phyloP scores from a whole-genome alignment of 2,329 filamentous ascomycete species.

The Aspergillus sp. region DNA sequence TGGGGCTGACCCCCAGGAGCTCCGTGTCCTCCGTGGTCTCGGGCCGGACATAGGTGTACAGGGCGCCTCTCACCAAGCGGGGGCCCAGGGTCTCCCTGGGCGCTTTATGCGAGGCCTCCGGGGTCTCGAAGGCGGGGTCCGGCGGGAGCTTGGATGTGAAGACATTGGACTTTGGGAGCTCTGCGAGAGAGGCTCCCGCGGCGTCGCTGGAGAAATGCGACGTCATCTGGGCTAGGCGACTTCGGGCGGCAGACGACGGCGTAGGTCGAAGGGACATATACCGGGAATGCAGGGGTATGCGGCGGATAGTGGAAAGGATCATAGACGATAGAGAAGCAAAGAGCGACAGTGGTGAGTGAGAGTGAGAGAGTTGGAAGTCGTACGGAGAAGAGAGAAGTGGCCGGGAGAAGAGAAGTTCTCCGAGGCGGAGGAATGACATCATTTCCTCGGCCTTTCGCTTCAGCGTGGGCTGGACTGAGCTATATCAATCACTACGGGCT shows the following conservation, averaged over 20 bases:
- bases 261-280: conserved; percentile 18
- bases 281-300: conserved; percentile 1
- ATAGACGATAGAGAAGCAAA: too few species aligned
- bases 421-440: too few species aligned
- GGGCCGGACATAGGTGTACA: conserved; percentile 86
- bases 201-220: conserved; percentile 29
- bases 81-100: conserved; percentile 68
- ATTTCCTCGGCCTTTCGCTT: too few species aligned
- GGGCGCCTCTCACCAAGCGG: conserved; percentile 70
- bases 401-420: too few species aligned
- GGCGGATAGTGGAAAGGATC: not conserved
- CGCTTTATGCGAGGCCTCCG: conserved; percentile 69
- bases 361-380: too few species aligned
- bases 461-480: too few species aligned
- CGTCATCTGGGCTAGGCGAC: conserved; percentile 37
- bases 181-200: conserved; percentile 31
- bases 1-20: conserved; percentile 68
- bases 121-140: conserved; percentile 70
- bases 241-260: conserved; percentile 10
- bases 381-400: too few species aligned
- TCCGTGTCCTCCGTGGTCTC: conserved; percentile 63
- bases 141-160: conserved; percentile 62
- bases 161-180: conserved; percentile 54
- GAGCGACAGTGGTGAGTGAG: too few species aligned
- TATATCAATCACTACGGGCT: too few species aligned